Percentiles rank a stretch among this genome's conserved stretches.
Conservation (phyloP, 2,329 filamentous ascomycete species). For the Blastomyces silverae region DNA sequence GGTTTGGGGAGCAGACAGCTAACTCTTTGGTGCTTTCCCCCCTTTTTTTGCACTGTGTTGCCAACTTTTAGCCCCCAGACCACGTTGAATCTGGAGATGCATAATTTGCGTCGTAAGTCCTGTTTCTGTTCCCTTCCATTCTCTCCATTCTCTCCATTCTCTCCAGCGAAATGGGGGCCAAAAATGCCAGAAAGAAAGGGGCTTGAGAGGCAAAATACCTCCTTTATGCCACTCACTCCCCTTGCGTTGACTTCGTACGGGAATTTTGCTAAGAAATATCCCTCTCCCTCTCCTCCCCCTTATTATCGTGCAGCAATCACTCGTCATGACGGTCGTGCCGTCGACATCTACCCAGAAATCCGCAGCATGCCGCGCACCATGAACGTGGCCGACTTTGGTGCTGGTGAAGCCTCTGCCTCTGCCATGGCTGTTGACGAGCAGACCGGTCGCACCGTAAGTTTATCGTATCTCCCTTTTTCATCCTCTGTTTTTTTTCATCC, state of each 20-base stretch:
- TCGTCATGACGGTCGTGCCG: neutral
- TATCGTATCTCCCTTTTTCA: neutral
- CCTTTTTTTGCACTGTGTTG: neutral
- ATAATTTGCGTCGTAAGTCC: constrained; percentile 16
- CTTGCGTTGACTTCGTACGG: neutral
- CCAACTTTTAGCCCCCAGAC: constrained; percentile 10
- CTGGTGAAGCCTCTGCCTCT: neutral
- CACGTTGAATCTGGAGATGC: constrained; percentile 11
- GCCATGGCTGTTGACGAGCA: neutral
- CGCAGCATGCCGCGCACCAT: neutral
- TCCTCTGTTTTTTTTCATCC: neutral
- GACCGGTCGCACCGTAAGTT: neutral
- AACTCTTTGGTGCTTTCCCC: neutral
- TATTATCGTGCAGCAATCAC: neutral
- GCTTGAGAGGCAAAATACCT: too few relatives aligned
- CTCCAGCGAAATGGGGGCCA: neutral
- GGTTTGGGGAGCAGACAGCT: neutral
- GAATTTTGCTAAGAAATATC: constrained; percentile 6
- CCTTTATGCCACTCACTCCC: neutral
- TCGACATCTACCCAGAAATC: neutral
- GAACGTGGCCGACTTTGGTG: neutral
- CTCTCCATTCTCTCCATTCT: neutral
- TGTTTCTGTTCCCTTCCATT: neutral
- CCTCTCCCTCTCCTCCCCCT: neutral
- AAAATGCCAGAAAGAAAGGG: neutral